Conservation (phyloP, 768 basidiomycete species). For the Agrocybe chaxingu region DNA sequence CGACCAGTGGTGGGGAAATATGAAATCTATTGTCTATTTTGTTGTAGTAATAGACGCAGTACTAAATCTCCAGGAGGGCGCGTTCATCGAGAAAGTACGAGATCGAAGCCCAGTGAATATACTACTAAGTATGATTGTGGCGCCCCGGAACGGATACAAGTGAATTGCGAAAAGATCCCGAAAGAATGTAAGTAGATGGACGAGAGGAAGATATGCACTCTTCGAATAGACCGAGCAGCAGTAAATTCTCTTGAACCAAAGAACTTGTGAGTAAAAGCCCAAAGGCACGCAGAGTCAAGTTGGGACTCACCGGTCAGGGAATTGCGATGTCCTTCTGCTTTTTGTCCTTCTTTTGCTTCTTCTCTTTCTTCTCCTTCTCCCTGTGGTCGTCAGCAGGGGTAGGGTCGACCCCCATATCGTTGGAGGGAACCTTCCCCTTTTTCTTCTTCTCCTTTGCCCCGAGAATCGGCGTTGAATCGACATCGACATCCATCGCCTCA, state of each 20-base stretch:
- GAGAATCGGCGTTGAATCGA: slow-evolving; percentile 21
- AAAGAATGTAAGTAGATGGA: no score
- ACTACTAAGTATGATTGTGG: no score
- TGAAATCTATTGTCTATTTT: no score
- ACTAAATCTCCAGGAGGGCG: no score
- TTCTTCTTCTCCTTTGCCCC: slow-evolving; percentile 15
- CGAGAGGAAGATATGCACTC: neutral
- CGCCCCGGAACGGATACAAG: no score
- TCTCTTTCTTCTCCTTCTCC: slow-evolving; percentile 16
- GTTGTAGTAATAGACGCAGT: no score
- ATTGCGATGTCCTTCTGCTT: slow-evolving; percentile 11
- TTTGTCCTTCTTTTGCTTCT: slow-evolving; percentile 16
- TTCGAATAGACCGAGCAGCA: slow-evolving; percentile 1
- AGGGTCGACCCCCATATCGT: slow-evolving; percentile 13
- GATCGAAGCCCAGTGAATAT: no score
- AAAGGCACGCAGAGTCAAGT: neutral
- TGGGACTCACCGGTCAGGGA: slow-evolving; percentile 10
- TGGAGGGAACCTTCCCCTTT: slow-evolving; percentile 6
- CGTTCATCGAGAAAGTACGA: no score
- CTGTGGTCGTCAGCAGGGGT: slow-evolving; percentile 7
- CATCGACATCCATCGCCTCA: slow-evolving; percentile 11
- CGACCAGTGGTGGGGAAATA: neutral
- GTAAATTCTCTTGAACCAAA: neutral
- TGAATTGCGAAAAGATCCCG: no score
- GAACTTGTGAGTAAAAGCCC: neutral